phyloP scores from a whole-genome alignment of 257 asterid genomes.

The Salvia splendens region DNA sequence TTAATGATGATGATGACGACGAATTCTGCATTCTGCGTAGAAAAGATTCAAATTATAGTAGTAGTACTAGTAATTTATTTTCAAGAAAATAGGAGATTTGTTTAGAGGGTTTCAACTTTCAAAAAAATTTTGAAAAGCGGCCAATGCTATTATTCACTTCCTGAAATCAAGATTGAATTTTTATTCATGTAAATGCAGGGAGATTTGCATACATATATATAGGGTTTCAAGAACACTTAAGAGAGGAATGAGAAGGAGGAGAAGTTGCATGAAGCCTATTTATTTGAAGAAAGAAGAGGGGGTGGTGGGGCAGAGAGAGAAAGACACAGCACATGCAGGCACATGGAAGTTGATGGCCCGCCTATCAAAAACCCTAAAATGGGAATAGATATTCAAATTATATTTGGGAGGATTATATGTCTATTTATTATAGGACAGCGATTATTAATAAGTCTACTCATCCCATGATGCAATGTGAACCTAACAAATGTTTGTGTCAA shows the following conservation, averaged over 20 bases:
- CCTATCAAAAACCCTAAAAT: constrained; percentile 50
- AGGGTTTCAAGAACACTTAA: not conserved
- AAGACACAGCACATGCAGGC: constrained; percentile 90
- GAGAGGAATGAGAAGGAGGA: constrained; percentile 38
- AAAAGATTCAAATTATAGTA: no score
- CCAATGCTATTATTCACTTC: no score
- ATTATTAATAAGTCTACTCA: constrained; percentile 32
- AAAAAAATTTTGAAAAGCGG: not conserved
- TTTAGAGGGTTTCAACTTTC: not conserved
- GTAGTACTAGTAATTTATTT: not conserved
- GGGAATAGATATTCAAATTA: constrained; percentile 2
- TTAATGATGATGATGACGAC: constrained; percentile 36
- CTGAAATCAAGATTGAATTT: no score
- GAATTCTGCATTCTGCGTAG: constrained; percentile 42
- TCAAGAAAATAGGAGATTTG: not conserved
- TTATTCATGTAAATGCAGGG: not conserved
- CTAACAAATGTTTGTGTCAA: constrained; percentile 45
- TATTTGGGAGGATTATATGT: constrained; percentile 1
- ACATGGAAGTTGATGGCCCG: constrained; percentile 81
- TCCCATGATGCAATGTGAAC: constrained; percentile 42
- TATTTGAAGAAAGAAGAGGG: constrained; percentile 56
- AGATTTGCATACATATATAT: no score
- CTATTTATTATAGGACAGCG: constrained; percentile 26
- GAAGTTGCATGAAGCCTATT: constrained; percentile 53
- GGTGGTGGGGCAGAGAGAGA: constrained; percentile 71